phyloP scores from a whole-genome alignment of 495 filamentous ascomycete genomes.

The Penicillium taxi region DNA sequence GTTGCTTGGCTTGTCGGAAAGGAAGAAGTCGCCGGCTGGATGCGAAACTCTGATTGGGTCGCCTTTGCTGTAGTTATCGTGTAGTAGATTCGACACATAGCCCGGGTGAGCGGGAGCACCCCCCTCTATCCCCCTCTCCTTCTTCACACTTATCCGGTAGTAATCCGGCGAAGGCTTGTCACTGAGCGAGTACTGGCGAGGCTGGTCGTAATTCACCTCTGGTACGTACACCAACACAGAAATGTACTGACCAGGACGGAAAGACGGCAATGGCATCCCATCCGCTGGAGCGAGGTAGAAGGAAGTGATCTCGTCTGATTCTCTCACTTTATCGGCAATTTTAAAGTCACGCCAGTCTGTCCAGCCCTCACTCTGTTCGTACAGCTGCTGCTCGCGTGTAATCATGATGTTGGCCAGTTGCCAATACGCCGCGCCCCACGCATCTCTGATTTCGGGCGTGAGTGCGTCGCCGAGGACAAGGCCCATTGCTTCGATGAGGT shows the following conservation, averaged over 20 bases:
- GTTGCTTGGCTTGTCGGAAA: slow-evolving; percentile 29
- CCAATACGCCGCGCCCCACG: slow-evolving; percentile 66
- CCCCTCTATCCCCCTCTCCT: slow-evolving; percentile 47
- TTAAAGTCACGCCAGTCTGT: slow-evolving; percentile 58
- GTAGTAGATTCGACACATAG: slow-evolving; percentile 63
- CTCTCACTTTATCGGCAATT: slow-evolving; percentile 52
- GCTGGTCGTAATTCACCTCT: slow-evolving; percentile 50
- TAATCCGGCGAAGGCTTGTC: slow-evolving; percentile 49
- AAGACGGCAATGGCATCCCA: slow-evolving; percentile 49
- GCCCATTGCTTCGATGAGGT: slow-evolving; percentile 60
- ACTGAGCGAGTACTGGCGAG: slow-evolving; percentile 67
- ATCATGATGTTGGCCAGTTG: slow-evolving; percentile 65
- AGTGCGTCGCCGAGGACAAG: slow-evolving; percentile 58
- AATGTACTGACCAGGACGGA: slow-evolving; percentile 63
- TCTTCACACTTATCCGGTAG: slow-evolving; percentile 67
- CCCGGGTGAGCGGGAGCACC: slow-evolving; percentile 45
- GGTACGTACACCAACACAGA: slow-evolving; percentile 52
- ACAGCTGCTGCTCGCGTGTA: slow-evolving; percentile 52
- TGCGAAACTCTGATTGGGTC: slow-evolving; percentile 56
- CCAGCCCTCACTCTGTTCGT: slow-evolving; percentile 50
- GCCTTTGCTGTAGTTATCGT: slow-evolving; percentile 51
- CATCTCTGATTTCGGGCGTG: slow-evolving; percentile 57
- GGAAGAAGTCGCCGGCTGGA: slow-evolving; percentile 63
- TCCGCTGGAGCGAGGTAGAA: slow-evolving; percentile 62
- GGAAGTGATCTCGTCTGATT: slow-evolving; percentile 58